phyloP scores from a whole-genome alignment of 2,329 filamentous ascomycete species.

The Pestalotiopsis sp. region DNA sequence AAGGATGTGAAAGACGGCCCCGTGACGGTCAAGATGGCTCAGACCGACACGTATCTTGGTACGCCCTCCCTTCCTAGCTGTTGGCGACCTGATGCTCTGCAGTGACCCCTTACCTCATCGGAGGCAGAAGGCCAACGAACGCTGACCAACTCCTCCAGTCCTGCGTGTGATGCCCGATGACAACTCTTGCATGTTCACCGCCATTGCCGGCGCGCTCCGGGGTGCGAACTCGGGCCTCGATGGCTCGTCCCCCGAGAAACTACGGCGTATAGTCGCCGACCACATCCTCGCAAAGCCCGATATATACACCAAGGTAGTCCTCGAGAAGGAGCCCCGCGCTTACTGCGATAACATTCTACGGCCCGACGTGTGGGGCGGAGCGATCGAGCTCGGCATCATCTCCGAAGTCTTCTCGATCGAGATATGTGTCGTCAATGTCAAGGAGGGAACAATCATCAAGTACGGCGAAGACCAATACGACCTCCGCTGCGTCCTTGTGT shows the following conservation, averaged over 20 bases:
- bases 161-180: slow-evolving; percentile 96
- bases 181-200: slow-evolving; percentile 92
- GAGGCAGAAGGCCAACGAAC: not conserved
- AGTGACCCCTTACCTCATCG: not conserved
- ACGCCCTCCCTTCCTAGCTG: not conserved
- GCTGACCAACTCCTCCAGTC: slow-evolving; percentile 43
- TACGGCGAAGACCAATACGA: slow-evolving; percentile 73
- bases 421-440: slow-evolving; percentile 81
- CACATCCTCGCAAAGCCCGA: slow-evolving; percentile 73
- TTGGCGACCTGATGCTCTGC: not conserved
- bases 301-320: slow-evolving; percentile 72
- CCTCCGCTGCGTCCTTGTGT: slow-evolving; percentile 75
- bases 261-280: slow-evolving; percentile 76
- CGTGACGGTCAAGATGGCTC: slow-evolving; percentile 8
- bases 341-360: slow-evolving; percentile 84
- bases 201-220: slow-evolving; percentile 79
- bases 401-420: slow-evolving; percentile 84
- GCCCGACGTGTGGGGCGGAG: slow-evolving; percentile 85
- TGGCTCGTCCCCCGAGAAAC: slow-evolving; percentile 35
- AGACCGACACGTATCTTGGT: slow-evolving; percentile 11
- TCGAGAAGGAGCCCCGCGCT: slow-evolving; percentile 69
- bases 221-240: slow-evolving; percentile 43
- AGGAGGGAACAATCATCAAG: slow-evolving; percentile 44
- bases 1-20: slow-evolving; percentile 19
- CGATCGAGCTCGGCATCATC: slow-evolving; percentile 84